Conservation (phyloP, 257 asterid genomes). For the Rubia yunnanensis region DNA sequence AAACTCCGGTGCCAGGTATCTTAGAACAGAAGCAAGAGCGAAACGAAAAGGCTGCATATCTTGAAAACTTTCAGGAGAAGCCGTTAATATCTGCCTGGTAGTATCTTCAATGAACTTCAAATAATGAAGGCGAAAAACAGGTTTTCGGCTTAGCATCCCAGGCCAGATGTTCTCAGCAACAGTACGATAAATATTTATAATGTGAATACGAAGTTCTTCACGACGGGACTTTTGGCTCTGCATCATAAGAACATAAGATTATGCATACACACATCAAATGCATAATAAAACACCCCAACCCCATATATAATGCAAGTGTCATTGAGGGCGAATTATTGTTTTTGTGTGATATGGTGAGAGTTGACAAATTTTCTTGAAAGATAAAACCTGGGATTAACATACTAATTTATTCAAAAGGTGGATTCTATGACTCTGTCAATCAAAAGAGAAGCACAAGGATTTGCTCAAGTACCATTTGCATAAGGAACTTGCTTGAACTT, state of each 20-base stretch:
- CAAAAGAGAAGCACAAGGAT: background rate
- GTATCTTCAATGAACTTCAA: slow-evolving; percentile 94
- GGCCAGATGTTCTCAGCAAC: slow-evolving; percentile 98
- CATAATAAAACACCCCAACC: background rate
- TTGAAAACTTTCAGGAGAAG: slow-evolving; percentile 75
- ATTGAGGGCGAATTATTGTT: background rate
- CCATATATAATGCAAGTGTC: background rate
- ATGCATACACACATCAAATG: slow-evolving; percentile 3
- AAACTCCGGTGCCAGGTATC: slow-evolving; percentile 96
- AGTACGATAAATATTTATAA: slow-evolving; percentile 80
- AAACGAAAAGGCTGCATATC: slow-evolving; percentile 91
- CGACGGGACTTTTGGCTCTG: slow-evolving; percentile 98
- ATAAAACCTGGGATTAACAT: background rate
- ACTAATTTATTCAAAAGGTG: background rate
- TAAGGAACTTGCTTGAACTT: background rate
- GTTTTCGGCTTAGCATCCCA: slow-evolving; percentile 88
- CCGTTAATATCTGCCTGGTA: slow-evolving; percentile 60
- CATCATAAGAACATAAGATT: slow-evolving; percentile 12
- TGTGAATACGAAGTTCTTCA: slow-evolving; percentile 87
- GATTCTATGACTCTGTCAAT: background rate
- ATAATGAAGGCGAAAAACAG: slow-evolving; percentile 94
- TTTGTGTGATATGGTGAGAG: background rate
- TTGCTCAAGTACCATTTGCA: background rate
- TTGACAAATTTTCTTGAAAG: background rate
- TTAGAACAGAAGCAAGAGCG: slow-evolving; percentile 88